phyloP scores from a whole-genome alignment of 176 grass and related monocot species.

The Urochloa ruziziensis region DNA sequence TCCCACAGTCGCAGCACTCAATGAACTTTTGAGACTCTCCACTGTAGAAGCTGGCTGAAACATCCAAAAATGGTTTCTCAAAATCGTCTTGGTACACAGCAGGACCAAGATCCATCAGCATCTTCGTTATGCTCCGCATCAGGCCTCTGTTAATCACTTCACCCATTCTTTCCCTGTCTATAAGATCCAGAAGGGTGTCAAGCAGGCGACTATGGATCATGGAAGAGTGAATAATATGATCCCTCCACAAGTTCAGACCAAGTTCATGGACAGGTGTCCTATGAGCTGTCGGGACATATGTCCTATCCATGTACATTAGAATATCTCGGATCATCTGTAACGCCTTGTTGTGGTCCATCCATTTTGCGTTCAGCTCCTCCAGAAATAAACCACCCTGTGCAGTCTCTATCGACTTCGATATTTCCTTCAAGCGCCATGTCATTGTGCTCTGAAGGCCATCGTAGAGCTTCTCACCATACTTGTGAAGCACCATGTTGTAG shows the following conservation, averaged over 20 bases:
- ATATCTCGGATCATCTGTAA: slow-evolving; percentile 94
- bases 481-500: slow-evolving; percentile 99
- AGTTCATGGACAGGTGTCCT: slow-evolving; percentile 92
- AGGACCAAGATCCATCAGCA: slow-evolving; percentile 94
- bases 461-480: slow-evolving; percentile 88
- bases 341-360: slow-evolving; percentile 93
- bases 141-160: slow-evolving; percentile 88
- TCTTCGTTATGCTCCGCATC: slow-evolving; percentile 89
- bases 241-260: slow-evolving; percentile 88
- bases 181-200: slow-evolving; percentile 85
- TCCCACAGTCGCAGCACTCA: slow-evolving; percentile 84
- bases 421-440: slow-evolving; percentile 76
- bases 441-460: slow-evolving; percentile 64
- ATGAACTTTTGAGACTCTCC: slow-evolving; percentile 84
- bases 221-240: slow-evolving; percentile 71
- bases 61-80: slow-evolving; percentile 82
- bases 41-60: slow-evolving; percentile 82
- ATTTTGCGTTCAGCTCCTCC: slow-evolving; percentile 79
- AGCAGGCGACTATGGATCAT: slow-evolving; percentile 70
- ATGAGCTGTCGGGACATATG: slow-evolving; percentile 51
- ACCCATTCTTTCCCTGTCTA: slow-evolving; percentile 74
- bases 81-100: slow-evolving; percentile 94
- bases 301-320: slow-evolving; percentile 98
- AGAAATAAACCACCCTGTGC: slow-evolving; percentile 83
- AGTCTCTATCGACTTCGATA: slow-evolving; percentile 72